These are phyloP conservation scores for Jatropha podagrica DNA, from an alignment of 441 rosid genomes.

Conservation along the genomic window DNA sequence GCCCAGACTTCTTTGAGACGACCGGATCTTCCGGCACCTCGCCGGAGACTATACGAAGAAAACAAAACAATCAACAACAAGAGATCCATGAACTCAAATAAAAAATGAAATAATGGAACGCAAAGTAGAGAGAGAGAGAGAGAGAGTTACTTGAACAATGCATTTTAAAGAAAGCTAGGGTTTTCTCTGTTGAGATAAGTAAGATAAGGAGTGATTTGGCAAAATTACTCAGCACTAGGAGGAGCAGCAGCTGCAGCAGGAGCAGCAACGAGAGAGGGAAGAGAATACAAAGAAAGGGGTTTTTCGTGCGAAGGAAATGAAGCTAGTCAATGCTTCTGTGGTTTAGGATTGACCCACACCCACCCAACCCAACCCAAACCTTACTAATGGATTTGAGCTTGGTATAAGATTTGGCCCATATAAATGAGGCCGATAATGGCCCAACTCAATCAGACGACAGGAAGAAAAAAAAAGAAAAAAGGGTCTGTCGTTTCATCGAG, in stretches of 20 bases:
- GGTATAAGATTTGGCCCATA: no score
- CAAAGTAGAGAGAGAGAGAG: constrained; percentile 5
- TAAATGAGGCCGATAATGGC: no score
- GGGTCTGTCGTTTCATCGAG: no score
- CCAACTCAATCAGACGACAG: no score
- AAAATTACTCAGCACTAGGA: not conserved
- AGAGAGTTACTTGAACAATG: constrained; percentile 68
- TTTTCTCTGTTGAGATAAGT: not conserved
- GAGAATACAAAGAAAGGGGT: no score
- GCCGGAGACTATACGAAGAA: constrained; percentile 70
- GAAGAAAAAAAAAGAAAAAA: no score
- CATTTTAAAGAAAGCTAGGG: constrained; percentile 39
- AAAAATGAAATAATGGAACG: not conserved
- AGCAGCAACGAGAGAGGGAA: not conserved
- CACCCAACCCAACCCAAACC: no score
- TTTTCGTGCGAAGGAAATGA: no score
- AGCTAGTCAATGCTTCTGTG: no score
- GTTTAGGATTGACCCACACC: no score
- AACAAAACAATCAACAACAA: constrained; percentile 7
- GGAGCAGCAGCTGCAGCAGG: constrained; percentile 4
- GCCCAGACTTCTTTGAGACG: constrained; percentile 72
- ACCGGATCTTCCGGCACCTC: constrained; percentile 99
- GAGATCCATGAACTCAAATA: constrained; percentile 13
- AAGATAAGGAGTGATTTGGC: not conserved
- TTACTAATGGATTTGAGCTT: no score